Base-by-base conservation (phyloP, 2,329 filamentous ascomycete species). In the Colletotrichum gloeosporioides region DNA sequence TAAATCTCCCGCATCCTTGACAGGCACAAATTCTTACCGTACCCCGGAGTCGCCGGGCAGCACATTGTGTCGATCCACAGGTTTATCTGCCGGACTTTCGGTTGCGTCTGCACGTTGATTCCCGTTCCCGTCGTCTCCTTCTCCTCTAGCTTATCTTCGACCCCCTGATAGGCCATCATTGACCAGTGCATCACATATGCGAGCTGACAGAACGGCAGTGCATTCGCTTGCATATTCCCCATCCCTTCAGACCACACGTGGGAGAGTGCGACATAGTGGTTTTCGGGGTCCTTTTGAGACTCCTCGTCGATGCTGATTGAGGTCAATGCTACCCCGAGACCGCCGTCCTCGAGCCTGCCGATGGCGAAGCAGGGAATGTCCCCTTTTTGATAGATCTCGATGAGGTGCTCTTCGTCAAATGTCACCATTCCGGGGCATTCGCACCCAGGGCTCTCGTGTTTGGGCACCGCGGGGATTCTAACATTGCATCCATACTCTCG, bases 231-330 rank as follows among this genome's bases (percentile, higher is more conserved):
- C 12, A 61, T 27, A 29, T 63, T 67, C 0, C 75, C 71, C 61
- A 75, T 75, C 10, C 61, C 71, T 8, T 74, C 66, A 3, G 71
- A 66, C 65, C 75, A 74, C 9, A 74, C 65, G 15, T 70, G 71
- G 1, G 71, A 77, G 6, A 77, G 57, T 22, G 75, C 71, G 10
- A 70, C 36, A 15, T 49, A 70, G 66, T 74, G 71, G 39, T 66
- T 74, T 3, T 10, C 59, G 7, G 74, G 32, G n/a, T 70, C 63
- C 12, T 55, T 44, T 2, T 66, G 70, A 18, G 65, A 55, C 59
- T 74, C 57, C 2, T 69, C 32, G 65, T 74, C 65, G 29, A 74
- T 59, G 18, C 29, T 27, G 31, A 36, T 36, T 8, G 57, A 64
- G 15, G 5, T 22, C 7, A 70, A 34, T 13, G 61, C 66, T 0